Evolutionary conservation across 2,329 filamentous ascomycete species (phyloP), one percentile per base, ranked within the genome.

Genomic region (Fusarium sp.): DNA sequence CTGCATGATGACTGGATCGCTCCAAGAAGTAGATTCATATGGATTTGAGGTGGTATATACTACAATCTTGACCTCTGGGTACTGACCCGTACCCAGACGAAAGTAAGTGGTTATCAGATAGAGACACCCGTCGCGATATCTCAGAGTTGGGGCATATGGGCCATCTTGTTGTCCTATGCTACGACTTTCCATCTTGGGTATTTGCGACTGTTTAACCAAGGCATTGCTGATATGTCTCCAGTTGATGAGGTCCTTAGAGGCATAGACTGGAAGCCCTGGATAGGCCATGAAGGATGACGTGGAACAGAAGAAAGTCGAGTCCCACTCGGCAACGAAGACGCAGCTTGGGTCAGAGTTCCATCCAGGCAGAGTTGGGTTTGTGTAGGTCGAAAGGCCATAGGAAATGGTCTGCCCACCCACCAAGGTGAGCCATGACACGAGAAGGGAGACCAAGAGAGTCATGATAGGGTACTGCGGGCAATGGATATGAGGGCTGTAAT

Each of bases 271-370:
- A 10, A 88, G 78, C 3, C 86, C 86, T 0, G 86, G 86, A 69
- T 88, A 88, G 5, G 82, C 79, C 54, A 85, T 83, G 72, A 88
- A 89, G 11, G 84, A 87, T 1, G 86, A 88, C 0, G 84, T 85
- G 7, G 83, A 85, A 74, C 85, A 87, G 77, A 86, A 87, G 75
- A 87, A 87, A 9, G 83, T 87, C 32, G 82, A 80, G 60, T 85
- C 73, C 1, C 25, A 37, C 37, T 53, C 49, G 23, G 35, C 25
- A 2, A 38, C 33, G 25, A 53, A 53, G 23, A 82, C 79, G 58
- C 83, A 85, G 46, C 81, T 83, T 2, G 86, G 86, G 72, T 87
- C 85, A 0, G 85, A 82, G 71, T 86, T 83, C 78, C 83, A 87
- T 9, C 86, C 86, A n/a, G 86, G 83, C 7, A 88, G 77, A 21